Evolutionary conservation across 768 basidiomycete species (phyloP).

Genomic region (Asterophora parasitica): DNA sequence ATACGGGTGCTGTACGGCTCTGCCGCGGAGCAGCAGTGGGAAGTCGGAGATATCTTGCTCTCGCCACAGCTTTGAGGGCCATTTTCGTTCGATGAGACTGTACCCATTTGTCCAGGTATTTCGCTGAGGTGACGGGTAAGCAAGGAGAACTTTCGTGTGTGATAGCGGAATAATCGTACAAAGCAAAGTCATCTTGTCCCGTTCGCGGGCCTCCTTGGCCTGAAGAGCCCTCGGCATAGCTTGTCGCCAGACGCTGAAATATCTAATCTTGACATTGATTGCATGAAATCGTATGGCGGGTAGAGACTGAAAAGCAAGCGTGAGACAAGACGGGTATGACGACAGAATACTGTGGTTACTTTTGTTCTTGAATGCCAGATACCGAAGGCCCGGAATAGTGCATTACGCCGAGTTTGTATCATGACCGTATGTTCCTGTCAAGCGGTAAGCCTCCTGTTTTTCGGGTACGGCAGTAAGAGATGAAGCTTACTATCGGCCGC

Average conservation of each 20-base stretch:
- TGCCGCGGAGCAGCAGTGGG: conserved; percentile 49
- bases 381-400: conserved; percentile 62
- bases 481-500: conserved; percentile 52
- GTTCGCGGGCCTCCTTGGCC: conserved; percentile 60
- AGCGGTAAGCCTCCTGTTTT: conserved; percentile 4
- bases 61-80: conserved; percentile 80
- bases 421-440: conserved; percentile 56
- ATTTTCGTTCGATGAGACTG: conserved; percentile 64
- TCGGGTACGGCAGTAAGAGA: no score
- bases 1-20: conserved; percentile 3
- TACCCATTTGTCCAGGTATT: conserved; percentile 60
- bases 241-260: conserved; percentile 63
- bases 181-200: conserved; percentile 48
- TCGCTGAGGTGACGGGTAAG: conserved; percentile 33
- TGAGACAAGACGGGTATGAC: conserved; percentile 1
- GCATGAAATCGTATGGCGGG: conserved; percentile 79
- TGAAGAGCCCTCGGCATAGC: conserved; percentile 68
- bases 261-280: conserved; percentile 50
- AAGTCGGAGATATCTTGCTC: conserved; percentile 76
- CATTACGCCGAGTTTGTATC: conserved; percentile 52
- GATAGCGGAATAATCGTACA: conserved; percentile 38
- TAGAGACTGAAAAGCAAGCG: conserved; percentile 44
- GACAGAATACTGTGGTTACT: conserved; percentile 33
- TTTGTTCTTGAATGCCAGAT: conserved; percentile 74
- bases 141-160: conserved; percentile 1